Conservation (phyloP, 2,329 filamentous ascomycete species). For the Thielaviopsis punctulata region DNA sequence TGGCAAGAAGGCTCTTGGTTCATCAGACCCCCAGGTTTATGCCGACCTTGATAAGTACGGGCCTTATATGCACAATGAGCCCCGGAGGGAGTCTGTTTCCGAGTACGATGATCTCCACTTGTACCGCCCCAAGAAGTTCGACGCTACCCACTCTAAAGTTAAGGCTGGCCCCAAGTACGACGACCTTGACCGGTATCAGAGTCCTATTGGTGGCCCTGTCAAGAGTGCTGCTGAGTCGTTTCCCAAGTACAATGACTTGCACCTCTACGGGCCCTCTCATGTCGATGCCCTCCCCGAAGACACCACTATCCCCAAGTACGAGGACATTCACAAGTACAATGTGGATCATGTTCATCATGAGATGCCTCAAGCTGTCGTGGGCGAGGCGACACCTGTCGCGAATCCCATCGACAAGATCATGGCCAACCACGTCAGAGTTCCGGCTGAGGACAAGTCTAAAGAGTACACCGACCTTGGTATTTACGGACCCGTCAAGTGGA, state of each 20-base stretch:
- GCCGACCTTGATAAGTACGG: slow-evolving; percentile 16
- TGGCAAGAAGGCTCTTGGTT: background rate
- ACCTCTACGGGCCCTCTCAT: slow-evolving; percentile 20
- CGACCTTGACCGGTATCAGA: slow-evolving; percentile 22
- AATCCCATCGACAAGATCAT: slow-evolving; percentile 23
- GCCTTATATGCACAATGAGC: slow-evolving; percentile 14
- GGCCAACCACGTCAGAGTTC: slow-evolving; percentile 16
- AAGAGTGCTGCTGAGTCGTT: slow-evolving; percentile 17
- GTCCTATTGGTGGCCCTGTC: slow-evolving; percentile 18
- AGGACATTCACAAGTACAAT: slow-evolving; percentile 24
- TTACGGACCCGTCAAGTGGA: slow-evolving; percentile 20
- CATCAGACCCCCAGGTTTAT: background rate
- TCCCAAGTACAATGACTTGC: slow-evolving; percentile 25
- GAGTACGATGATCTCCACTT: slow-evolving; percentile 20
- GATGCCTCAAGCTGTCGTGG: slow-evolving; percentile 1
- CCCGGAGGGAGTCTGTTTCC: slow-evolving; percentile 10
- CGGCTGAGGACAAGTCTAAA: background rate
- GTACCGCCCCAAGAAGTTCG: slow-evolving; percentile 21
- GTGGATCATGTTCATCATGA: slow-evolving; percentile 17
- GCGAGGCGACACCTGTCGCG: slow-evolving; percentile 13
- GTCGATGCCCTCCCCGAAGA: slow-evolving; percentile 24
- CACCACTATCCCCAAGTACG: slow-evolving; percentile 18
- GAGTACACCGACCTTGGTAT: slow-evolving; percentile 13
- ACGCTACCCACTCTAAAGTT: slow-evolving; percentile 15
- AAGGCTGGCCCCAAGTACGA: slow-evolving; percentile 19